Evolutionary conservation across 257 asterid genomes (phyloP).

Genomic region (Ophiorrhiza pumila): DNA sequence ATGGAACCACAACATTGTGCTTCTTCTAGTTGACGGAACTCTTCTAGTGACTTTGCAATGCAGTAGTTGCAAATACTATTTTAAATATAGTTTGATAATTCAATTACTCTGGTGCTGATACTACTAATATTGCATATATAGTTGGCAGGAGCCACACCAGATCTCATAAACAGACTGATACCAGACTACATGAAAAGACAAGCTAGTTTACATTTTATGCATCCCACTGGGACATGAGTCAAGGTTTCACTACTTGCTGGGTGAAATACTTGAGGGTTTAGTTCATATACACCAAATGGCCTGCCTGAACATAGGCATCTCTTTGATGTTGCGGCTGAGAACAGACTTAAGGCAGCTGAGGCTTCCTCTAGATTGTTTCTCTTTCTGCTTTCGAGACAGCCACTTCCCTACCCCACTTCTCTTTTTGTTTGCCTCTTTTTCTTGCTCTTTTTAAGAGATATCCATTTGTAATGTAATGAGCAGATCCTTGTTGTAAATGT

Average conservation of each 20-base stretch:
- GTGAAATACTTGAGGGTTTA: constrained; percentile 2
- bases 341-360: constrained; percentile 19
- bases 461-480: constrained; percentile 24
- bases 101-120: constrained; percentile 1
- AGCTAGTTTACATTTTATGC: constrained; percentile 65
- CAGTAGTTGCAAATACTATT: not conserved
- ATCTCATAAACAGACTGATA: constrained; percentile 71
- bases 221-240: constrained; percentile 44
- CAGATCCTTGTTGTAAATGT: constrained; percentile 49
- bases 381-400: constrained; percentile 1
- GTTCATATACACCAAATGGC: constrained; percentile 4
- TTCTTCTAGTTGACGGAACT: not conserved
- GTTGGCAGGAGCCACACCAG: constrained; percentile 77
- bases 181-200: constrained; percentile 86
- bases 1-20: not conserved
- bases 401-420: not conserved
- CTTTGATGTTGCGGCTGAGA: constrained; percentile 7
- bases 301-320: constrained; percentile 18
- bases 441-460: constrained; percentile 7
- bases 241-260: constrained; percentile 6
- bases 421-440: not conserved
- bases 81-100: not conserved
- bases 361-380: constrained; percentile 12
- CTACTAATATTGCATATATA: constrained; percentile 19
- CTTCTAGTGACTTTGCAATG: not conserved